A percentile compares a stretch with the other conserved stretches of the same genome.
Evolutionary conservation across 192 early-diverging fungal species (phyloP).

Genomic region (Kickxella alabastrina): DNA sequence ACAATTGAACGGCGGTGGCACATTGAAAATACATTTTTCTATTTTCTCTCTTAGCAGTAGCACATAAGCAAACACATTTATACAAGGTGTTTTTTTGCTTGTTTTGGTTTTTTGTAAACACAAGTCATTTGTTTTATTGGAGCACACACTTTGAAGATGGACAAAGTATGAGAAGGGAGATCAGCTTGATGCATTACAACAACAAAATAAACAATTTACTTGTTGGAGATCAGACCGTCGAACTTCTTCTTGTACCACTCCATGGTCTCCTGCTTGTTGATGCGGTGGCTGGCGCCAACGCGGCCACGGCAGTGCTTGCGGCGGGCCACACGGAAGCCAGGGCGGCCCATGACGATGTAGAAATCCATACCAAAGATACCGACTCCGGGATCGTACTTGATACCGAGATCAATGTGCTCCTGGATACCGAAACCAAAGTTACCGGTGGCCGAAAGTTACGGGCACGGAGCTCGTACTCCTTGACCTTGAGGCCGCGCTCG

Average conservation of each 20-base stretch:
- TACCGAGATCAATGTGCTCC: slow-evolving; percentile 99
- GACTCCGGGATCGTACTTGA: slow-evolving; percentile 99
- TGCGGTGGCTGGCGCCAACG: slow-evolving; percentile 87
- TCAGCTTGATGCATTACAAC: not conserved
- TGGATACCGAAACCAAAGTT: slow-evolving; percentile 99
- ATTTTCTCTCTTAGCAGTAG: too few relatives aligned
- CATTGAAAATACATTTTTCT: too few relatives aligned
- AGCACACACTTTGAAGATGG: slow-evolving; percentile 11
- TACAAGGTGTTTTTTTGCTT: too few relatives aligned
- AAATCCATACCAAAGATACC: slow-evolving; percentile 99
- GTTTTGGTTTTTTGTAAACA: too few relatives aligned
- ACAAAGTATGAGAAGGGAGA: slow-evolving; percentile 8
- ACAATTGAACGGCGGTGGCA: too few relatives aligned
- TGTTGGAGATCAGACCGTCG: slow-evolving; percentile 83
- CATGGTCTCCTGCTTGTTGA: slow-evolving; percentile 93
- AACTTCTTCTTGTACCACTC: slow-evolving; percentile 99
- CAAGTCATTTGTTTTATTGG: too few relatives aligned
- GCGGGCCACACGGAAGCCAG: slow-evolving; percentile 92
- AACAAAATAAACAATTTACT: slow-evolving; percentile 55
- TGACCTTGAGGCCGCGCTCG: slow-evolving; percentile 99
- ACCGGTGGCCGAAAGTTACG: slow-evolving; percentile 96
- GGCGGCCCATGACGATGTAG: slow-evolving; percentile 97
- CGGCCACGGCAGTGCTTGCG: slow-evolving; percentile 82
- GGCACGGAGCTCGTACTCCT: slow-evolving; percentile 96
- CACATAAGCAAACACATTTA: too few relatives aligned